Conservation (phyloP, 345 rosid species). For the Excoecaria agallocha region DNA sequence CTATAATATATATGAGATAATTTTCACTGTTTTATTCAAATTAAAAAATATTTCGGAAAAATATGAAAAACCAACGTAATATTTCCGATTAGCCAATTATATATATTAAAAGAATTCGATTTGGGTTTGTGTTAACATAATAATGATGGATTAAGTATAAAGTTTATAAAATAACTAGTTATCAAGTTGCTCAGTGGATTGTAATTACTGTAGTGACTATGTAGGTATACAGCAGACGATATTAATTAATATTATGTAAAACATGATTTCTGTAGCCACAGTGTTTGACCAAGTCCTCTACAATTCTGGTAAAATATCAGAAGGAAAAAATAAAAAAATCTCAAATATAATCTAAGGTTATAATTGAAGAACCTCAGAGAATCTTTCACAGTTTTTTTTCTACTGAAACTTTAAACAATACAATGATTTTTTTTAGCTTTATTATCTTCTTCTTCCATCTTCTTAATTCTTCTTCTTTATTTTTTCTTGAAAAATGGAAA, state of each 20-base stretch:
- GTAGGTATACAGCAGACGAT: not conserved
- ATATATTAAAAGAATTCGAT: no score
- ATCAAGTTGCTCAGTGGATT: not conserved
- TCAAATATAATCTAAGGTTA: slow-evolving; percentile 23
- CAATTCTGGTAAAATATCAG: not conserved
- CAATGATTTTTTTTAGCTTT: slow-evolving; percentile 17
- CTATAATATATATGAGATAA: no score
- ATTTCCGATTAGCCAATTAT: no score
- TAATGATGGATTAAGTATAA: no score
- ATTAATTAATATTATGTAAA: not conserved
- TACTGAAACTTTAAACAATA: slow-evolving; percentile 8
- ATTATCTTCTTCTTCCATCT: not conserved
- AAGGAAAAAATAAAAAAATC: no score
- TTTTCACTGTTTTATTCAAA: no score
- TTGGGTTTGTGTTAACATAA: no score
- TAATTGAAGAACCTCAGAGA: slow-evolving; percentile 35
- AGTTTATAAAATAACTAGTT: no score
- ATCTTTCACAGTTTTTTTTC: slow-evolving; percentile 33
- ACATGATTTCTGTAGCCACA: not conserved
- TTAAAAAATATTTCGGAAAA: no score
- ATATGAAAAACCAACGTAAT: no score
- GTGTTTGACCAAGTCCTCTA: slow-evolving; percentile 39
- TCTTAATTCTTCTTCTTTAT: not conserved
- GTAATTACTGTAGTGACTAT: not conserved
- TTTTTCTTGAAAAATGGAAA: not conserved